Base-by-base conservation (phyloP, 2,329 filamentous ascomycete genomes). In the Monilinia vaccinii-corymbosi region DNA sequence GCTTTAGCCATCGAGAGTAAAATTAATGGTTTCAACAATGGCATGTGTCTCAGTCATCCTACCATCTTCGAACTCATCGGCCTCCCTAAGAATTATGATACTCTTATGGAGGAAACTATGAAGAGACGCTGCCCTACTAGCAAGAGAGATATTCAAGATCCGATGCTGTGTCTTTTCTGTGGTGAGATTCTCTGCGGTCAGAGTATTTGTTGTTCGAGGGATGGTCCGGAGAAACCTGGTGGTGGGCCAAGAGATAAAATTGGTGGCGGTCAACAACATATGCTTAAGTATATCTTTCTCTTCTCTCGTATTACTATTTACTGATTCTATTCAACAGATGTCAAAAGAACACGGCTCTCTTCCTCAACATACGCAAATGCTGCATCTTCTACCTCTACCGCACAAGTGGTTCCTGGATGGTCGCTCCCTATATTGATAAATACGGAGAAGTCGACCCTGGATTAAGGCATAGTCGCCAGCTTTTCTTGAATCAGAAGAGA, bases 151-250 rank as follows among this genome's bases (percentile, higher is more conserved):
- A 77, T 99, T 55, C 87, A 86, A 2, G 95, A 99, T 73, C 91
- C 94, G 0, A 89, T 88, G 65, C 83, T 99, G 42, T 99, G 94
- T 71, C 81, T 99, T 44, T 91, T 97, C 76, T 99, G 94, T 71
- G 93, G 94, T 38, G 91, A 92, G n/a, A 90, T 99, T 45, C 93
- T 97, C 74, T 99, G 94, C 75, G 91, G 88, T 11, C 94, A 99
- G 76, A 91, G 88, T 49, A 87, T 92, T 50, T 99, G 94, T 76
- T 99, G 94, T 72, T 84, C 89, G 70, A 85, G 85, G 67, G 79
- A 84, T 62, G 66, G 73, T 68, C 45, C 72, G 71, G 18, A 70
- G 73, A 60, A 72, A 40, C 28, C 31, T n/a, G 60, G 44, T 48
- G 69, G 75, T 48, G 63, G 63, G 31, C 77, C 76, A 57, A 69